phyloP scores from a whole-genome alignment of 2,329 filamentous ascomycete species.

The Lecanosticta acicola region DNA sequence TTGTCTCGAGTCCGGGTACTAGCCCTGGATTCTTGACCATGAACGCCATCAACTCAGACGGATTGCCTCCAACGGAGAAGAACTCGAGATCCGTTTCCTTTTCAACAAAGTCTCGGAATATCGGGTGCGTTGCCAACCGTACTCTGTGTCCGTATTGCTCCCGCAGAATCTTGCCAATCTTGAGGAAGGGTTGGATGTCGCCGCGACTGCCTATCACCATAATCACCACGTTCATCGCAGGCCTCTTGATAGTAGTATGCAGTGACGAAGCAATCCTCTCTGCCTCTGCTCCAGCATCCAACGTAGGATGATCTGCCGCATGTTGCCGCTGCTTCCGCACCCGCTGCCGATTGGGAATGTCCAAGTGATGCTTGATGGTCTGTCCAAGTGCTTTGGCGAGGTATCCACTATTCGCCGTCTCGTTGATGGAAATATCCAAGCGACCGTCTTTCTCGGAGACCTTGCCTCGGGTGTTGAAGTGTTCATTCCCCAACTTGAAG shows the following conservation, averaged over 20 bases:
- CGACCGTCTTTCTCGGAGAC: constrained; percentile 64
- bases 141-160: constrained; percentile 68
- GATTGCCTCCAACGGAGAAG: constrained; percentile 73
- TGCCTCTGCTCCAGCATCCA: constrained; percentile 13
- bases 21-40: constrained; percentile 81
- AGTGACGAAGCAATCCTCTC: constrained; percentile 25
- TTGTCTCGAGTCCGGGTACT: constrained; percentile 66
- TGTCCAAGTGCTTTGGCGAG: constrained; percentile 67
- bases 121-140: constrained; percentile 71
- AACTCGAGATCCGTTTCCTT: constrained; percentile 69
- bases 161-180: constrained; percentile 66
- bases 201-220: constrained; percentile 78
- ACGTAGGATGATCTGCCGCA: constrained; percentile 13
- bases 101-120: constrained; percentile 70
- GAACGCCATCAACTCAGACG: constrained; percentile 76
- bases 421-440: constrained; percentile 65
- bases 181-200: constrained; percentile 75
- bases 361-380: constrained; percentile 54
- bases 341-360: constrained; percentile 26
- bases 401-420: constrained; percentile 64
- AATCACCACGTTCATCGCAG: constrained; percentile 68
- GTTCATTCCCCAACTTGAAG: constrained; percentile 58
- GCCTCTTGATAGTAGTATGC: constrained; percentile 28
- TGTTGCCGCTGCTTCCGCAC: constrained; percentile 30
- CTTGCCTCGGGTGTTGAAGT: constrained; percentile 59